Conservation (phyloP, 2,329 filamentous ascomycete genomes). For the Exophiala oligosperma region DNA sequence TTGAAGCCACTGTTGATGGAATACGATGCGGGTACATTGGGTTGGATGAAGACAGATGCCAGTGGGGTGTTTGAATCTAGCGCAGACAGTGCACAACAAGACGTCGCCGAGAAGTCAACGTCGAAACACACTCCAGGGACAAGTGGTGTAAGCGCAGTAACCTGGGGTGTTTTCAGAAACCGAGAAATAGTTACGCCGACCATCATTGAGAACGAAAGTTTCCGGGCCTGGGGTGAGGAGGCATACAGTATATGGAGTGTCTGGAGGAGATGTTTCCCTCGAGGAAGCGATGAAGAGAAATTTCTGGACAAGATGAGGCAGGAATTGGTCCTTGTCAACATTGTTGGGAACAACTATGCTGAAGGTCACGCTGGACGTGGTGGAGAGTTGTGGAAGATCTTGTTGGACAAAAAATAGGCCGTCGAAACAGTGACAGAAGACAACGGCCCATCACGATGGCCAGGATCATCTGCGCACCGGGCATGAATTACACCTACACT, state of each 20-base stretch:
- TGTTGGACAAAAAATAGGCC: conserved; percentile 9
- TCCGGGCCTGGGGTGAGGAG: conserved; percentile 91
- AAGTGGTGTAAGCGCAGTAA: conserved; percentile 83
- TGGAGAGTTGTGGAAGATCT: conserved; percentile 27
- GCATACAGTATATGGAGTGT: conserved; percentile 94
- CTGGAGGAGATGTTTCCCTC: conserved; percentile 87
- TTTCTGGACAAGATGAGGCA: conserved; percentile 67
- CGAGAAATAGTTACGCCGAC: conserved; percentile 97
- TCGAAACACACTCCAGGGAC: conserved; percentile 34
- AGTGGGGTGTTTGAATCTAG: conserved; percentile 71
- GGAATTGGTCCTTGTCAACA: conserved; percentile 85
- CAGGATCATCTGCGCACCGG: no score
- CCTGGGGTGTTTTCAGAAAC: conserved; percentile 92
- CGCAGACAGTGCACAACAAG: conserved; percentile 5
- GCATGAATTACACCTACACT: not conserved
- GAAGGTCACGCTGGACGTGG: conserved; percentile 38
- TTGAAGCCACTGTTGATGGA: conserved; percentile 64
- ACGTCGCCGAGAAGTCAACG: conserved; percentile 25
- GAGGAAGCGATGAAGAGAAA: conserved; percentile 67
- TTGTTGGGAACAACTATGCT: conserved; percentile 48
- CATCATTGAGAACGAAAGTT: conserved; percentile 94
- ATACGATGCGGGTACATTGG: conserved; percentile 66
- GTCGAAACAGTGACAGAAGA: not conserved
- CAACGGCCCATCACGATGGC: not conserved
- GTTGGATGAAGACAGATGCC: conserved; percentile 84